Conservation (phyloP, 257 asterid species). For the Avicennia marina region DNA sequence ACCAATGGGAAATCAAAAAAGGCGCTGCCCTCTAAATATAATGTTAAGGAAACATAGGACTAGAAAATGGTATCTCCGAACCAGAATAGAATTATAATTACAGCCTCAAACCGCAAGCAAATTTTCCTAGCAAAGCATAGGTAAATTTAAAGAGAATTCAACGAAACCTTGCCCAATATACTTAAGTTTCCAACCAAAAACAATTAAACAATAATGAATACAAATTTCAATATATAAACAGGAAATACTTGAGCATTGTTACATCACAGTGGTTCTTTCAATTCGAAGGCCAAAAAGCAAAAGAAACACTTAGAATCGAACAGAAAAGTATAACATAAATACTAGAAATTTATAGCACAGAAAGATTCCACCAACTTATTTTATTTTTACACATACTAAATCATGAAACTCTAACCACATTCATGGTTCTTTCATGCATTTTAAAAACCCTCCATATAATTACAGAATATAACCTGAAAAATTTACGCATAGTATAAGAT, state of each 20-base stretch:
- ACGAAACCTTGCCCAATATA: no score
- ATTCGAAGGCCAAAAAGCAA: background rate
- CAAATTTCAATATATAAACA: no score
- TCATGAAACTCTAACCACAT: background rate
- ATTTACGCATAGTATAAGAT: background rate
- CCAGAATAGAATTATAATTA: background rate
- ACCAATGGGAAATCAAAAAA: background rate
- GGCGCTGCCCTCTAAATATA: background rate
- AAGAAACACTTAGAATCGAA: background rate
- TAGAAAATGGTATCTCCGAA: background rate
- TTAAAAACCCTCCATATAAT: background rate
- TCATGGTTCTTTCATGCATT: background rate
- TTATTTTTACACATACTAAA: background rate
- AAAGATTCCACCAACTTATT: background rate
- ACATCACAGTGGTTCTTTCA: slow-evolving; percentile 1
- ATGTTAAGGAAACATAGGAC: background rate
- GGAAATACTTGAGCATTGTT: no score
- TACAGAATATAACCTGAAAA: background rate
- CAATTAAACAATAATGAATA: no score
- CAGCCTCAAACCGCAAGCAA: background rate
- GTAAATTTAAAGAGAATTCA: no score
- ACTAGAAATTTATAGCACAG: background rate
- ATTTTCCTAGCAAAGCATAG: no score
- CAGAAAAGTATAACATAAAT: background rate
- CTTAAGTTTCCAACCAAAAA: no score